These are phyloP conservation scores for Psilocybe mexicana DNA, from an alignment of 1,284 basidiomycete genomes.

Conservation along the genomic window DNA sequence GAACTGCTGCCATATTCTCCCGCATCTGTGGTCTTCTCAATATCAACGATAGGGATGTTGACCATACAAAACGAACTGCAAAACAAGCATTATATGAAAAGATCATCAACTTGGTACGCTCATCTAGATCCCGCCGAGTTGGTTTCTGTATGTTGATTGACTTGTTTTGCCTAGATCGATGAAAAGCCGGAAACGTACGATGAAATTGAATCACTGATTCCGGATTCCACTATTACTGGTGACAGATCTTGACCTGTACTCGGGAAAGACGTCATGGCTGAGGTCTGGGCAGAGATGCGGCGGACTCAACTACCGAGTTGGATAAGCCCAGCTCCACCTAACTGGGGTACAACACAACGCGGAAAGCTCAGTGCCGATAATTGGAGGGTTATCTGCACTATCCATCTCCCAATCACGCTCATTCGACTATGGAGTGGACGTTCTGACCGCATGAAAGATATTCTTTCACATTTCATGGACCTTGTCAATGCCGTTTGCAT, in stretches of 20 bases:
- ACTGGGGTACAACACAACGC: constrained; percentile 29
- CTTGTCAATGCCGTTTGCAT: constrained; percentile 10
- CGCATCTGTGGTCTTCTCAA: not conserved
- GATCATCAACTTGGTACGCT: not conserved
- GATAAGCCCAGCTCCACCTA: constrained; percentile 28
- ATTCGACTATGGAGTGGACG: constrained; percentile 22
- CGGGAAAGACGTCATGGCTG: constrained; percentile 21
- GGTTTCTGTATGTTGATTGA: not conserved
- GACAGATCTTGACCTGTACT: constrained; percentile 13
- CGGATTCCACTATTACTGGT: not conserved
- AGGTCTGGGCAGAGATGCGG: constrained; percentile 28
- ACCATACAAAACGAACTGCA: not conserved
- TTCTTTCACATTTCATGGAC: not conserved
- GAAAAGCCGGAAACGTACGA: not conserved
- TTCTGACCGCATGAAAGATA: not conserved
- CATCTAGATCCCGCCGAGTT: not conserved
- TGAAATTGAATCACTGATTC: constrained; percentile 1
- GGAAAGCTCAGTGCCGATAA: constrained; percentile 36
- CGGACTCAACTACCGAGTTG: constrained; percentile 30
- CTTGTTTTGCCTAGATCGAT: constrained; percentile 2
- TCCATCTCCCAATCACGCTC: constrained; percentile 35
- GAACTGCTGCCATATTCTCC: not conserved
- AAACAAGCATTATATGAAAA: constrained; percentile 1
- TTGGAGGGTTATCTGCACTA: constrained; percentile 30
- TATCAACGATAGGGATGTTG: not conserved